Conservation (phyloP, 208 protist species). For the Angomonas ambiguus region DNA sequence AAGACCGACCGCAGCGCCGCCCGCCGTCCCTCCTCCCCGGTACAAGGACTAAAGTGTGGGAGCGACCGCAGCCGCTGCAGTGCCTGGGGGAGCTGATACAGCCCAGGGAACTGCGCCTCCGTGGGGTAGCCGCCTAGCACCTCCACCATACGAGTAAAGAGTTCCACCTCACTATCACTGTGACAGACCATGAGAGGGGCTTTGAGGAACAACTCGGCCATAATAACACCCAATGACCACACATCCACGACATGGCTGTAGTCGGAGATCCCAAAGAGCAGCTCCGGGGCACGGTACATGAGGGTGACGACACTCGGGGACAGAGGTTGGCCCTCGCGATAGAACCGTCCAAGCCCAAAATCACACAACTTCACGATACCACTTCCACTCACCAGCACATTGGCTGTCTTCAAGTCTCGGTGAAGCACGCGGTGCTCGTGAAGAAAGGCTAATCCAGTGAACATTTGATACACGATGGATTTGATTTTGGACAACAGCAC, state of each 20-base stretch:
- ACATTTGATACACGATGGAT: slow-evolving; percentile 70
- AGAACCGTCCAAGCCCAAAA: slow-evolving; percentile 83
- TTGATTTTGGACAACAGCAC: slow-evolving; percentile 72
- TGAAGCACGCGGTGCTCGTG: slow-evolving; percentile 83
- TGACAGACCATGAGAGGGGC: slow-evolving; percentile 94
- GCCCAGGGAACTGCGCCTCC: slow-evolving; percentile 66
- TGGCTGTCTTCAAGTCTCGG: slow-evolving; percentile 87
- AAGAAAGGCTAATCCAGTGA: slow-evolving; percentile 66
- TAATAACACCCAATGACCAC: slow-evolving; percentile 96
- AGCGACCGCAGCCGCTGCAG: slow-evolving; percentile 50
- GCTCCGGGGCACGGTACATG: slow-evolving; percentile 95
- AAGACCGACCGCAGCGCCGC: slow-evolving; percentile 2
- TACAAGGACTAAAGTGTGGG: slow-evolving; percentile 39
- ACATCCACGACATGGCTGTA: slow-evolving; percentile 93
- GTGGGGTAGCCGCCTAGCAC: slow-evolving; percentile 93
- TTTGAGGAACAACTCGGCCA: slow-evolving; percentile 97
- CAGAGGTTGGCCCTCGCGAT: slow-evolving; percentile 73
- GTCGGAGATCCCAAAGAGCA: slow-evolving; percentile 82
- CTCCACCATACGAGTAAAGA: slow-evolving; percentile 84
- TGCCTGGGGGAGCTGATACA: slow-evolving; percentile 62
- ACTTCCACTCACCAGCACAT: slow-evolving; percentile 67
- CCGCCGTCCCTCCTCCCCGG: slow-evolving; percentile 13
- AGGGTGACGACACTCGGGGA: slow-evolving; percentile 92
- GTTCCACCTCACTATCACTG: slow-evolving; percentile 75
- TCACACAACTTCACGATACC: slow-evolving; percentile 84